Evolutionary conservation across 805 yeast genomes (phyloP).

Genomic region (Lachancea mirantina): DNA sequence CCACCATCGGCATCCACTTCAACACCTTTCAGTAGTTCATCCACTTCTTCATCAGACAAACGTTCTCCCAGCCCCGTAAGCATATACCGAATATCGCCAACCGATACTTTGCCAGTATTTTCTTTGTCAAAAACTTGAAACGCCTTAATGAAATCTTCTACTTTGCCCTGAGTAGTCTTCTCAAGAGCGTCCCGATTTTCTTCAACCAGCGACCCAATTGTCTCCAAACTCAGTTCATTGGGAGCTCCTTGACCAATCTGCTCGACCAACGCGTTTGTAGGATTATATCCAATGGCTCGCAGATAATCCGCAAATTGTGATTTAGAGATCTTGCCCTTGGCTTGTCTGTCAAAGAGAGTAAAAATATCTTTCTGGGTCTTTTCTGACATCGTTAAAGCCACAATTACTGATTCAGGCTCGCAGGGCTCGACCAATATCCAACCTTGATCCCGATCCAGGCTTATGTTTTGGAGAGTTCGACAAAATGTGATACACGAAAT

Average conservation of each 20-base stretch:
- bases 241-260: slow-evolving; percentile 17
- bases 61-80: slow-evolving; percentile 95
- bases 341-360: slow-evolving; percentile 93
- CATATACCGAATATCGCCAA: slow-evolving; percentile 93
- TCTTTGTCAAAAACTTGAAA: slow-evolving; percentile 98
- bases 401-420: too few relatives aligned
- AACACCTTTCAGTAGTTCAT: slow-evolving; percentile 92
- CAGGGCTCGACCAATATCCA: too few relatives aligned
- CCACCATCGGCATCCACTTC: slow-evolving; percentile 89
- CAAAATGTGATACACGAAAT: too few relatives aligned
- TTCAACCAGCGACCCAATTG: slow-evolving; percentile 20
- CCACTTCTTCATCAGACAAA: slow-evolving; percentile 83
- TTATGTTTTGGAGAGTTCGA: too few relatives aligned
- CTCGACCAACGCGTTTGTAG: slow-evolving; percentile 53
- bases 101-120: slow-evolving; percentile 90
- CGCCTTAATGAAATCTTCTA: slow-evolving; percentile 78
- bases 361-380: slow-evolving; percentile 77
- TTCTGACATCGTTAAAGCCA: slow-evolving; percentile 8
- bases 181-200: slow-evolving; percentile 22
- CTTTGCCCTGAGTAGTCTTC: slow-evolving; percentile 29
- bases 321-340: slow-evolving; percentile 81
- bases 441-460: too few relatives aligned
- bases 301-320: slow-evolving; percentile 86
- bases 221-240: slow-evolving; percentile 24
- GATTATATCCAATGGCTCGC: slow-evolving; percentile 97